Evolutionary conservation across 2,329 filamentous ascomycete species (phyloP).

Genomic region (Xylariaceae sp.): DNA sequence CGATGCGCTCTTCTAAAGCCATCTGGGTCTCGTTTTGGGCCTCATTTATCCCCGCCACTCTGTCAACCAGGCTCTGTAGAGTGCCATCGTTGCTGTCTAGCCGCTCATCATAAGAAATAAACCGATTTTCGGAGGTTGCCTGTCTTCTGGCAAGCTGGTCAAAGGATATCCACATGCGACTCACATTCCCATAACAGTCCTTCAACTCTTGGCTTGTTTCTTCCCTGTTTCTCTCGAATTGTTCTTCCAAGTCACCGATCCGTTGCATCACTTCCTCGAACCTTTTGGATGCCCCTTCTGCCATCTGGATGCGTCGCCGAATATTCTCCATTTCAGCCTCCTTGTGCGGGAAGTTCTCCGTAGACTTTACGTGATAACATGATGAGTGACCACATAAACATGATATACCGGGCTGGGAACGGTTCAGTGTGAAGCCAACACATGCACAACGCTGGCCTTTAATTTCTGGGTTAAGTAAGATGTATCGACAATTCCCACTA

Average conservation of each 20-base stretch:
- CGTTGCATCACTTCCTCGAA: constrained; percentile 38
- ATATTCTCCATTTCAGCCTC: constrained; percentile 47
- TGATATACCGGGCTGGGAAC: constrained; percentile 48
- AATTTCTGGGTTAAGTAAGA: constrained; percentile 53
- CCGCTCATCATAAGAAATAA: constrained; percentile 40
- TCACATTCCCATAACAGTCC: constrained; percentile 52
- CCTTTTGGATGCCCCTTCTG: constrained; percentile 42
- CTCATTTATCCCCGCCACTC: constrained; percentile 48
- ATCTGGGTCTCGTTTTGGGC: constrained; percentile 49
- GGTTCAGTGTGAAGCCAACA: constrained; percentile 53
- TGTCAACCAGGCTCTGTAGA: constrained; percentile 44
- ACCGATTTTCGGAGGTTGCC: constrained; percentile 36
- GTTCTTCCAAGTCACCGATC: constrained; percentile 51
- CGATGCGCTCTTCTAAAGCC: constrained; percentile 52
- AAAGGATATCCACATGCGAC: constrained; percentile 51
- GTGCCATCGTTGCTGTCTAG: constrained; percentile 40
- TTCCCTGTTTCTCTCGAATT: constrained; percentile 48
- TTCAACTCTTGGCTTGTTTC: constrained; percentile 52
- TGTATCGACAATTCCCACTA: constrained; percentile 56
- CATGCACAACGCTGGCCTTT: constrained; percentile 57
- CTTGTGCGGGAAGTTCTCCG: constrained; percentile 41
- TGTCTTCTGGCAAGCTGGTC: constrained; percentile 41
- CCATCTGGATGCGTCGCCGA: constrained; percentile 41
- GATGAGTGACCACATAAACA: constrained; percentile 59
- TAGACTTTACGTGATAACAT: constrained; percentile 53